A percentile compares a stretch with the other conserved stretches of the same genome.
These are phyloP conservation scores for Vitis riparia DNA, from an alignment of 164 flowering plant species.

Conservation along the genomic window DNA sequence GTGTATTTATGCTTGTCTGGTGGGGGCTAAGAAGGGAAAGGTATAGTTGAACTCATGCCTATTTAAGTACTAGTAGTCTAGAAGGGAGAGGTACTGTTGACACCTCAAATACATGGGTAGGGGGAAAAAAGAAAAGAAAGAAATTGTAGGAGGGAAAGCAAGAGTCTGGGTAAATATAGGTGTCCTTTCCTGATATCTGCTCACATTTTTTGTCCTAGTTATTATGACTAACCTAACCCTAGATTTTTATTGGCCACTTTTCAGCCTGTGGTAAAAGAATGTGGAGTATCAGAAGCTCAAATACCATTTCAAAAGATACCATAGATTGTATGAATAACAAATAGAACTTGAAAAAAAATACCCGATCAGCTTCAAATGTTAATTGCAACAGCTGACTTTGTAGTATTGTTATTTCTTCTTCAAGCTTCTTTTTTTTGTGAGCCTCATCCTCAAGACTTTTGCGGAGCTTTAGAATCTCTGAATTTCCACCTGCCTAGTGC, in stretches of 20 bases:
- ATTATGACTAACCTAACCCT: neutral
- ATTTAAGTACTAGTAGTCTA: neutral
- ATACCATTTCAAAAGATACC: neutral
- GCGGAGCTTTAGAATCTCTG: conserved; percentile 57
- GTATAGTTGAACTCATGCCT: neutral
- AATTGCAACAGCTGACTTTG: conserved; percentile 81
- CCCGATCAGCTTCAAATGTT: conserved; percentile 92
- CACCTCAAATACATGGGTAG: no score
- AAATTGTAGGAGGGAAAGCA: neutral
- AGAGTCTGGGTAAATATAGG: neutral
- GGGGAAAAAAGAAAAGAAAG: no score
- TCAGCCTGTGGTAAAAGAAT: neutral
- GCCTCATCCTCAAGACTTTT: conserved; percentile 76
- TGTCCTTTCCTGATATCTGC: neutral
- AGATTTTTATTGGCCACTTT: neutral
- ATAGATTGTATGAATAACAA: neutral
- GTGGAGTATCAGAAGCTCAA: neutral
- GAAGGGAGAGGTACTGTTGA: no score
- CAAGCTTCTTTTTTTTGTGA: conserved; percentile 69
- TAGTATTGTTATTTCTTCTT: conserved; percentile 73
- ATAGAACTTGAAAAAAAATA: conserved; percentile 19
- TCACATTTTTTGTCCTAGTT: neutral
- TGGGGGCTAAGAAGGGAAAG: neutral
- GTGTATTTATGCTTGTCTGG: neutral
- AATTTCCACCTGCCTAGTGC: conserved; percentile 61